Percentiles rank a stretch among this genome's conserved stretches.
Conservation (phyloP, 1,139 yeast genomes). For the Ogataea hybrid region DNA sequence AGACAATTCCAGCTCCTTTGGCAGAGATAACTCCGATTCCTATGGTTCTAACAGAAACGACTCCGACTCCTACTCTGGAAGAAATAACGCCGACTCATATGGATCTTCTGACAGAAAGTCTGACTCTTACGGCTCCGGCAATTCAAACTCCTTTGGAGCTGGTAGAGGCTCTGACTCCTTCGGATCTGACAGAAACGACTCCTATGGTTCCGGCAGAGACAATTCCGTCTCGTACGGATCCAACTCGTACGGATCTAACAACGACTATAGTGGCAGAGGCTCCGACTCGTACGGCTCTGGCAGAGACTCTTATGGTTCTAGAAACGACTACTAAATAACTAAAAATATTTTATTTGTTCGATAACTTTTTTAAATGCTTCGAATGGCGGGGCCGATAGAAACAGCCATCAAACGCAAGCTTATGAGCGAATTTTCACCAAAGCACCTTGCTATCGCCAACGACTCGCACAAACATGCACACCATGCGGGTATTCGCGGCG, state of each 20-base stretch:
- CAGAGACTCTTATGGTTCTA: slow-evolving; percentile 1
- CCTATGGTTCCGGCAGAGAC: too few relatives aligned
- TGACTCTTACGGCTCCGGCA: too few relatives aligned
- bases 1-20: too few relatives aligned
- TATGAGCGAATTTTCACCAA: slow-evolving; percentile 45
- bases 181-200: too few relatives aligned
- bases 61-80: too few relatives aligned
- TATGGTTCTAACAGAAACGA: too few relatives aligned
- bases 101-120: too few relatives aligned
- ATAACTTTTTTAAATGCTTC: slow-evolving; percentile 6
- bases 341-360: background rate
- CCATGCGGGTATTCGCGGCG: slow-evolving; percentile 80
- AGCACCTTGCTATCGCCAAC: slow-evolving; percentile 57
- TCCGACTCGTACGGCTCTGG: slow-evolving; percentile 3
- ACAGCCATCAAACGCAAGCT: slow-evolving; percentile 48
- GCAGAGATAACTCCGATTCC: too few relatives aligned
- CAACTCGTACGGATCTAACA: slow-evolving; percentile 1
- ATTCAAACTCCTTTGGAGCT: too few relatives aligned
- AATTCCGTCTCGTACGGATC: too few relatives aligned
- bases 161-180: too few relatives aligned
- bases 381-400: slow-evolving; percentile 38
- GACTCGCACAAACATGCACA: slow-evolving; percentile 90
- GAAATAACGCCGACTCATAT: too few relatives aligned
- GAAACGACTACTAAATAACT: slow-evolving; percentile 10
- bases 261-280: slow-evolving; percentile 1